Evolutionary conservation across 2,329 filamentous ascomycete species (phyloP), one percentile per base, ranked within the genome.

Genomic region (Coniella lustricola): DNA sequence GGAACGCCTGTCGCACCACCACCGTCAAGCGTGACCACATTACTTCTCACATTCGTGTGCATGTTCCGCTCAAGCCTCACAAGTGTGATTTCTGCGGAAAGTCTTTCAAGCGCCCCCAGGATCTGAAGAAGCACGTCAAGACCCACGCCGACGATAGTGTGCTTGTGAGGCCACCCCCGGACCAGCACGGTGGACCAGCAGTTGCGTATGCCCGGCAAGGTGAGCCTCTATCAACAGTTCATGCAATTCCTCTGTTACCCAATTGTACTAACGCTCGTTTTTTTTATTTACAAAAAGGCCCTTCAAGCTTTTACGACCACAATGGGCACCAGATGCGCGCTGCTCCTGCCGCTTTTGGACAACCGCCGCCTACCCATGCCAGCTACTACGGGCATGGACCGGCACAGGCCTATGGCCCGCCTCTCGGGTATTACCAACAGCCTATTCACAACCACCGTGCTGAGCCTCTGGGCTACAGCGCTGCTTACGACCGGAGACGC

Each of bases 71-170:
- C 53, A 98, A 98, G 77, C 93, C 93, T 57, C 93, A 98, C 75
- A 97, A 96, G 71, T 98, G 93, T 68, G 90, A 96, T 65, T 95
- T 96, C 71, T 98, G 93, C 64, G 89, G 89, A 64, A 98, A 98
- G 75, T 90, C 90, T 1, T 98, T 98, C 79, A 98, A 98, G 81
- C 87, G 93, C 31, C 93, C 93, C 2, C 93, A 98, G 72, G 93
- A 98, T 73, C 69, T 98, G 61, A 97, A 98, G 82, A 98, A 98
- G 75, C 93, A 98, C 67, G 90, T 97, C 69, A 98, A 97, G 82
- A 97, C 91, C 4, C 91, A 97, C 64, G 91, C 91, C 59, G 91
- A 97, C 63, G 91, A 96, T 69, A 94, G 90, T 36, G 88, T 95
- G 35, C 73, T 83, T 36, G 71, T 77, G 21, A 71, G 76, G 39